Base-by-base conservation (phyloP, 73 alveolate species). In the Strombidium stylifer region DNA sequence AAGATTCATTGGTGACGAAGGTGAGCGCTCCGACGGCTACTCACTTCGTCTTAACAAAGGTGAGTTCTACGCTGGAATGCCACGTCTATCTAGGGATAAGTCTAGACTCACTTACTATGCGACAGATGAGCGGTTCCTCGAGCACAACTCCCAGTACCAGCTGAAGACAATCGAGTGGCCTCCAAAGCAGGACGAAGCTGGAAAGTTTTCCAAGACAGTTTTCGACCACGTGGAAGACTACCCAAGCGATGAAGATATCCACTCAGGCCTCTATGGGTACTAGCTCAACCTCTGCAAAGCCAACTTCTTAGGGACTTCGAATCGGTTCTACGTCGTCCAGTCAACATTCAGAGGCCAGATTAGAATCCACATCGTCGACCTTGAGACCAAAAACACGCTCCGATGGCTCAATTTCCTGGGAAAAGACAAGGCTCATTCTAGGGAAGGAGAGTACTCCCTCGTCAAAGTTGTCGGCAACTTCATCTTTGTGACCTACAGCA, bases 181-280 rank as follows among this genome's bases (percentile, higher is more conserved):
- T 5, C 45, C 10, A 2, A 32, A 4, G n/a, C 10, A 4, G n/a
- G n/a, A 4, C 42, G 25, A 18, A 3, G 47, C 36, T 20, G 59
- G 41, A 57, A 34, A 4, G 11, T 20, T 35, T 10, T 57, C 72
- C 12, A 32, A 32, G 3, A 14, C 37, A 18, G 71, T 40, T 12
- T 28, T 67, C 23, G 71, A 65, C 23, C 52, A 30, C 34, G 37
- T 1, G 11, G 8, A 1, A n/a, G 78, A 20, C 15, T 68, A 66
- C 31, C 75, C 75, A 3, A 21, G 10, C 10, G 50, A 37, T 18
- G 61, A 16, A 3, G 58, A 35, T 6, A 61, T 32, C 15, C 68
- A 55, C 57, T 3, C 70, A 31, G 90, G 90, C 11, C 45, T 78
- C 27, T 68, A 32, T 57, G 90, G 75, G 21, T 60, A 60, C 61